A percentile compares a stretch with the other conserved stretches of the same genome.
phyloP scores from a whole-genome alignment of 495 filamentous ascomycete species.

The Talaromyces proteolyticus region DNA sequence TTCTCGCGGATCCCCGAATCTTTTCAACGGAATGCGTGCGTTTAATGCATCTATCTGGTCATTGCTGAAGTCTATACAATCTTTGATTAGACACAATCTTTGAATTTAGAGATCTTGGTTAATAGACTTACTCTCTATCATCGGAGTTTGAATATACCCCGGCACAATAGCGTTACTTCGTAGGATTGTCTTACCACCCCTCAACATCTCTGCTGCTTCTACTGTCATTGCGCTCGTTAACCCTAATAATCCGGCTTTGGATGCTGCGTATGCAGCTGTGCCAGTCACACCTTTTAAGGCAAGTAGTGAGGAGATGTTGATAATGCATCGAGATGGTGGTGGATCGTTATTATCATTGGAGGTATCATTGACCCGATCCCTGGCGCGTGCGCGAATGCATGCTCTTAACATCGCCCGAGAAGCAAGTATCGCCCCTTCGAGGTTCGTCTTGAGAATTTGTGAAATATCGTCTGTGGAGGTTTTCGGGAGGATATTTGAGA shows the following conservation, averaged over 20 bases:
- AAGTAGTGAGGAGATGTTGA: constrained; percentile 74
- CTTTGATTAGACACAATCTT: neutral
- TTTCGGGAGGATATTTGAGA: constrained; percentile 49
- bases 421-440: constrained; percentile 62
- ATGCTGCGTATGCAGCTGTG: constrained; percentile 67
- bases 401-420: constrained; percentile 50
- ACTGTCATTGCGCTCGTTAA: constrained; percentile 65
- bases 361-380: constrained; percentile 12
- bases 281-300: constrained; percentile 58
- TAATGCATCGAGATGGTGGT: constrained; percentile 51
- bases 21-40: constrained; percentile 56
- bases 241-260: constrained; percentile 74
- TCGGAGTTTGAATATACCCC: constrained; percentile 74
- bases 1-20: constrained; percentile 63
- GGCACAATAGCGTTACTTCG: constrained; percentile 79
- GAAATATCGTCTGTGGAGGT: constrained; percentile 35
- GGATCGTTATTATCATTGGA: neutral
- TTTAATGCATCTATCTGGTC: constrained; percentile 25
- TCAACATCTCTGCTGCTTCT: constrained; percentile 43
- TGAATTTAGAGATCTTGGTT: neutral
- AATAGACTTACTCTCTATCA: constrained; percentile 58
- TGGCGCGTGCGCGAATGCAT: constrained; percentile 29
- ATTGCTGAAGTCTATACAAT: constrained; percentile 29
- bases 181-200: constrained; percentile 42
- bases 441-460: constrained; percentile 57